Evolutionary conservation across 306 rosid genomes (phyloP).

Genomic region (Vachellia collinsii): DNA sequence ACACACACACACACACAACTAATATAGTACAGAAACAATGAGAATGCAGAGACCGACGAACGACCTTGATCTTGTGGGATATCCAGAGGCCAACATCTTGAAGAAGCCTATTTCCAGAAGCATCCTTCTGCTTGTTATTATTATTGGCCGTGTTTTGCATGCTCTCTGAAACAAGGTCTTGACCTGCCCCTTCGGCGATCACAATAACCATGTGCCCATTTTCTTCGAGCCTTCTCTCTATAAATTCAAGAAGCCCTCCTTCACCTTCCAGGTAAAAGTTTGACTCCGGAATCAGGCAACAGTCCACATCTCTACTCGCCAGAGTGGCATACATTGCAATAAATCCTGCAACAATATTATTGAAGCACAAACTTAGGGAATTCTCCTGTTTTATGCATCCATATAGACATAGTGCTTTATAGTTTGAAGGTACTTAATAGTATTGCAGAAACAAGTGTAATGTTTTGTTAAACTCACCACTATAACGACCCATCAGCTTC

Average conservation of each 20-base stretch:
- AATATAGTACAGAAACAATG: neutral
- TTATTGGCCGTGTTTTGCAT: conserved; percentile 31
- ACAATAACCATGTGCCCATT: conserved; percentile 95
- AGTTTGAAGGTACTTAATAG: neutral
- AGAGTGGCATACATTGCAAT: conserved; percentile 96
- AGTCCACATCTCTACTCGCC: conserved; percentile 95
- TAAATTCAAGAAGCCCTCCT: conserved; percentile 85
- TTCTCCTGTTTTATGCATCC: conserved; percentile 1
- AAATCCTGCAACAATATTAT: conserved; percentile 57
- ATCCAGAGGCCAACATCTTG: conserved; percentile 92
- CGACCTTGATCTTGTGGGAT: conserved; percentile 78
- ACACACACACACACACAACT: conserved; percentile 4
- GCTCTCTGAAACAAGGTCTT: conserved; percentile 76
- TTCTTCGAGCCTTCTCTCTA: conserved; percentile 75
- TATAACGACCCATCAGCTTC: conserved; percentile 93
- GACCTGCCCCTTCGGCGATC: conserved; percentile 99
- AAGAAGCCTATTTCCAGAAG: conserved; percentile 94
- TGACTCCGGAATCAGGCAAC: conserved; percentile 97
- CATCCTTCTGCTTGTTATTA: conserved; percentile 63
- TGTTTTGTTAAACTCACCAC: conserved; percentile 71
- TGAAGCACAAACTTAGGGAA: neutral
- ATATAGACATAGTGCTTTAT: neutral
- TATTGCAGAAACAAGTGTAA: neutral
- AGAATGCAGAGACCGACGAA: neutral
- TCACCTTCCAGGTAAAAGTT: conserved; percentile 91